A percentile compares a stretch with the other conserved stretches of the same genome.
phyloP scores from a whole-genome alignment of 1,284 basidiomycete species.

The Veloporphyrellus conicus region DNA sequence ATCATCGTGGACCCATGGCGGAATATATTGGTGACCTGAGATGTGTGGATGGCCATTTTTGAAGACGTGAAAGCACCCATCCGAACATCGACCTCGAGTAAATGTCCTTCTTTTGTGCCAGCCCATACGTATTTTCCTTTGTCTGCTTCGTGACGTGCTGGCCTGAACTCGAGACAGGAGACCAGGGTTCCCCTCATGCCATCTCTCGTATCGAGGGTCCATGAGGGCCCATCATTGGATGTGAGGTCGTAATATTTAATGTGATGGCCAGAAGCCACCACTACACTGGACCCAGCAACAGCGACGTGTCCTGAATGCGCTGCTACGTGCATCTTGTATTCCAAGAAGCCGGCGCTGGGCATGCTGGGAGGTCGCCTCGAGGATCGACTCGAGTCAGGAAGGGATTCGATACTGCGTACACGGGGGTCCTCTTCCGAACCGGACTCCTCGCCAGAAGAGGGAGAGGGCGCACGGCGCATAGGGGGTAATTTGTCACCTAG shows the following conservation, averaged over 20 bases:
- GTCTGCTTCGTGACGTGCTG: slow-evolving; percentile 38
- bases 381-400: slow-evolving; percentile 79
- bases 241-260: slow-evolving; percentile 64
- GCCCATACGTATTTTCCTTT: slow-evolving; percentile 65
- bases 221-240: slow-evolving; percentile 44
- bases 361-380: slow-evolving; percentile 71
- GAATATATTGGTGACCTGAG: slow-evolving; percentile 69
- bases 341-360: slow-evolving; percentile 42
- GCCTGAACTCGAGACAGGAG: slow-evolving; percentile 72
- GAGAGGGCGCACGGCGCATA: slow-evolving; percentile 43
- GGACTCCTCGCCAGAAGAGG: slow-evolving; percentile 55
- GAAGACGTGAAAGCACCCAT: slow-evolving; percentile 53
- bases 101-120: slow-evolving; percentile 83
- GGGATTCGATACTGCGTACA: slow-evolving; percentile 48
- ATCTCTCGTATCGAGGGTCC: slow-evolving; percentile 59
- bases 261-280: slow-evolving; percentile 58
- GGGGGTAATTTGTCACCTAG: slow-evolving; percentile 66
- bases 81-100: slow-evolving; percentile 76
- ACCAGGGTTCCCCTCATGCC: slow-evolving; percentile 67
- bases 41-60: slow-evolving; percentile 60
- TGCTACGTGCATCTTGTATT: slow-evolving; percentile 53
- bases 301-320: slow-evolving; percentile 55
- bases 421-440: slow-evolving; percentile 48
- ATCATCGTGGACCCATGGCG: slow-evolving; percentile 67
- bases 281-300: slow-evolving; percentile 59